Evolutionary conservation across 495 filamentous ascomycete genomes (phyloP), one percentile per base, ranked within the genome.

Genomic region (Achaetomiella virescens): DNA sequence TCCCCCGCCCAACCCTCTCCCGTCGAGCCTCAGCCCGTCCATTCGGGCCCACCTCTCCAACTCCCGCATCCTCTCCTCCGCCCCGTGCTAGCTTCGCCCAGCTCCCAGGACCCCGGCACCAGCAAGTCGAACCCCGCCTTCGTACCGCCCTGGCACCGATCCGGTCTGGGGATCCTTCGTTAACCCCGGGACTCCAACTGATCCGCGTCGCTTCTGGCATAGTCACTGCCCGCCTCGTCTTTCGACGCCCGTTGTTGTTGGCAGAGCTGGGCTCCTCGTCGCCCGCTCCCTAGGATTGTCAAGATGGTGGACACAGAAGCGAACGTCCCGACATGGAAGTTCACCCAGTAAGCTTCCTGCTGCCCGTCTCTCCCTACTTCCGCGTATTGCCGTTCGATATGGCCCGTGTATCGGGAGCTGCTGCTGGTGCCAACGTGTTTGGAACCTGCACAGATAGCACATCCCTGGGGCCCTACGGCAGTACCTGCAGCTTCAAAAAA

Each of bases 281-380:
- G 48, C 63, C 60, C 45, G 58, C 61, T 27, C 45, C 44, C 18
- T 40, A 25, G 57, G 52, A 61, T 64, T 66, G 61, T 66, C 63
- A 91, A 86, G 76, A 98, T 98, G 93, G 91, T 93, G 77, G 93
- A 96, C 79, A 88, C 86, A 77, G 93, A 97, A 76, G 80, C 86
- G 74, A 86, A 81, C 75, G 82, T 90, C 72, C 92, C 93, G 65
- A 97, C 92, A 72, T 97, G 93, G 93, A 97, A 97, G 81, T 98
- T 98, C 78, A 98, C 93, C 74, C 93, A 98, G 93, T 98, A 83
- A 82, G 95, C 66, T 50, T 44, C 24, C 38, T 54, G 24, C 14
- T 45, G 25, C 11, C 31, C 41, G 31, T 56, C 36, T 41, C 38
- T 37, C 41, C 25, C 42, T 35, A 25, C 18, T 22, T 15, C n/a